Conservation (phyloP, 2,329 filamentous ascomycete species). For the Penicillium hesseltinei region DNA sequence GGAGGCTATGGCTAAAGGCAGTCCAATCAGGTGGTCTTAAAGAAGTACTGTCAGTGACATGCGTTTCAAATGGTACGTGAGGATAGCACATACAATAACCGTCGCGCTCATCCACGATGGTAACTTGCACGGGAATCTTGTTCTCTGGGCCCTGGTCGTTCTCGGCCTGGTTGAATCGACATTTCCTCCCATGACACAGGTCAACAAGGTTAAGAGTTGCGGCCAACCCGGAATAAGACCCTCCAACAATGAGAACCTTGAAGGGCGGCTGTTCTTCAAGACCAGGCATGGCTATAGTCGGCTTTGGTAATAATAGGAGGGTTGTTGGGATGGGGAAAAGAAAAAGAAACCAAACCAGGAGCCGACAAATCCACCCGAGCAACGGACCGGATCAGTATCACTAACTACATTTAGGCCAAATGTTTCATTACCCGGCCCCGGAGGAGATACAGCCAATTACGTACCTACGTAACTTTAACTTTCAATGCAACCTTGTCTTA, state of each 20-base stretch:
- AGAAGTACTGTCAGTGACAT: background rate
- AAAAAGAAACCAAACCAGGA: background rate
- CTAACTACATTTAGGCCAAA: background rate
- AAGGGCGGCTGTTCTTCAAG: conserved; percentile 29
- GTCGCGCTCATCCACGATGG: conserved; percentile 71
- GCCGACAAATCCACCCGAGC: background rate
- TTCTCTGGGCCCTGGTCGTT: conserved; percentile 50
- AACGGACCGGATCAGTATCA: background rate
- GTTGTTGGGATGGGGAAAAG: background rate
- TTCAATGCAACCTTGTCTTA: background rate
- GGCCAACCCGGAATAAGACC: conserved; percentile 67
- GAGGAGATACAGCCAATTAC: background rate
- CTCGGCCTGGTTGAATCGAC: conserved; percentile 3
- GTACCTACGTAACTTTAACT: background rate
- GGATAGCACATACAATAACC: conserved; percentile 63
- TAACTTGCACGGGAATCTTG: conserved; percentile 51
- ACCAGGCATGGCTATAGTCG: conserved; percentile 10
- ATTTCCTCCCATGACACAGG: conserved; percentile 52
- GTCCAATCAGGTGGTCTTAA: conserved; percentile 4
- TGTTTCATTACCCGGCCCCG: background rate
- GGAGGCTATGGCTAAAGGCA: conserved; percentile 4
- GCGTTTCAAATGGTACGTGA: background rate
- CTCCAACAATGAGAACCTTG: conserved; percentile 66
- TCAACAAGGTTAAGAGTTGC: conserved; percentile 66
- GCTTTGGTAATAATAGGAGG: background rate